These are phyloP conservation scores for Circinella minor DNA, from an alignment of 371 early-diverging fungal species.

Conservation along the genomic window DNA sequence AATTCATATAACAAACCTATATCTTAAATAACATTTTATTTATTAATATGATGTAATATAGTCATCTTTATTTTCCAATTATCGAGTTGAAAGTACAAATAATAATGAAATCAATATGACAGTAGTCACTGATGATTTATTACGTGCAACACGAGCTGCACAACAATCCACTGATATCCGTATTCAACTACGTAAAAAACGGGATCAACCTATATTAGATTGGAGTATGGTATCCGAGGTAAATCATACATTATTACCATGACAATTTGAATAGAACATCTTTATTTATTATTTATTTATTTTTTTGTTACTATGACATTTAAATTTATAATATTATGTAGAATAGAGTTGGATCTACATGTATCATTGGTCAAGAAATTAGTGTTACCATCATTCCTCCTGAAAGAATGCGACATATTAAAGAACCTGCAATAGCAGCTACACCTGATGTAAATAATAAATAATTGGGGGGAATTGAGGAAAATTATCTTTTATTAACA, in stretches of 20 bases:
- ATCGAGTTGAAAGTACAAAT: conserved; percentile 50
- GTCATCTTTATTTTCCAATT: conserved; percentile 60
- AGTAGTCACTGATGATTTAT: conserved; percentile 48
- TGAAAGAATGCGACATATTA: conserved; percentile 19
- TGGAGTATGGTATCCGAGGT: conserved; percentile 39
- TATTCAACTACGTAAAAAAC: conserved; percentile 46
- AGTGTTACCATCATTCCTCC: conserved; percentile 17
- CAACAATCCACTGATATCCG: conserved; percentile 40
- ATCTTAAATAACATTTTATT: not conserved
- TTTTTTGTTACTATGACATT: conserved; percentile 11
- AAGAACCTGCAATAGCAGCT: conserved; percentile 18
- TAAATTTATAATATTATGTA: not conserved
- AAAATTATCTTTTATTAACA: not conserved
- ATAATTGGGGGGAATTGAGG: too few species aligned
- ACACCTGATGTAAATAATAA: conserved; percentile 20
- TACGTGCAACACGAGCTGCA: conserved; percentile 51
- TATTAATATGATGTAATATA: conserved; percentile 15
- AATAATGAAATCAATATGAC: conserved; percentile 57
- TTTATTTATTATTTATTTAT: too few species aligned
- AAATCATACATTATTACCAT: conserved; percentile 1
- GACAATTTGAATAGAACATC: not conserved
- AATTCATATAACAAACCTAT: not conserved
- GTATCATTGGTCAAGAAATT: conserved; percentile 19
- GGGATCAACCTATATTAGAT: conserved; percentile 37
- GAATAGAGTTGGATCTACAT: conserved; percentile 13